Conservation (phyloP, 2,329 filamentous ascomycete species). For the Ceratocystis cacaofunesta region DNA sequence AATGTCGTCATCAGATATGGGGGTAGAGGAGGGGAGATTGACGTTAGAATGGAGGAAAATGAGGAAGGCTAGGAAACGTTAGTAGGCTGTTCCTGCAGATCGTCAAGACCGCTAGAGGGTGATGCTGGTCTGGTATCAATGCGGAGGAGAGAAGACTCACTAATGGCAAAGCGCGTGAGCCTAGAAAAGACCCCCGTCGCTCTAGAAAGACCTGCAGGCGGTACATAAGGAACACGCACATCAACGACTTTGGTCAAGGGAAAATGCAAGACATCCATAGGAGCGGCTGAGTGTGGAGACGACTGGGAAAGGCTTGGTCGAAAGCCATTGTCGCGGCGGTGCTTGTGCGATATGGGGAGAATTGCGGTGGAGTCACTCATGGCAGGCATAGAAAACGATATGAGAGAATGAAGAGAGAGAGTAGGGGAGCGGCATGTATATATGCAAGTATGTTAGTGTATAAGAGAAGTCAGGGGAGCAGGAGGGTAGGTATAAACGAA, state of each 20-base stretch:
- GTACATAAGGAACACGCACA: slow-evolving; percentile 10
- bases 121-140: not conserved
- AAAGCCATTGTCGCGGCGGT: not conserved
- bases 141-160: not conserved
- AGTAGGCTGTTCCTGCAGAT: too few species aligned
- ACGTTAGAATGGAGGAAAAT: slow-evolving; percentile 8
- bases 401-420: not conserved
- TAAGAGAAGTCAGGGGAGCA: not conserved
- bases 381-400: not conserved
- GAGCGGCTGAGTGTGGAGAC: not conserved
- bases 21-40: not conserved
- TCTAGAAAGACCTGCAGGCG: not conserved
- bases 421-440: not conserved
- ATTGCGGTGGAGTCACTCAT: not conserved
- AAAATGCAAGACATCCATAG: not conserved
- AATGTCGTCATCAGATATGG: not conserved
- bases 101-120: not conserved
- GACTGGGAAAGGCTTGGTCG: not conserved
- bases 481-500: not conserved
- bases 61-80: slow-evolving; percentile 2
- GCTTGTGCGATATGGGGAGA: slow-evolving; percentile 1
- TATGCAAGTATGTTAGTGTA: too few species aligned
- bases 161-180: slow-evolving; percentile 2
- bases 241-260: slow-evolving; percentile 6
- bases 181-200: not conserved